A percentile compares a stretch with the other conserved stretches of the same genome.
phyloP scores from a whole-genome alignment of 257 asterid genomes.

The Cynanchum wilfordii region DNA sequence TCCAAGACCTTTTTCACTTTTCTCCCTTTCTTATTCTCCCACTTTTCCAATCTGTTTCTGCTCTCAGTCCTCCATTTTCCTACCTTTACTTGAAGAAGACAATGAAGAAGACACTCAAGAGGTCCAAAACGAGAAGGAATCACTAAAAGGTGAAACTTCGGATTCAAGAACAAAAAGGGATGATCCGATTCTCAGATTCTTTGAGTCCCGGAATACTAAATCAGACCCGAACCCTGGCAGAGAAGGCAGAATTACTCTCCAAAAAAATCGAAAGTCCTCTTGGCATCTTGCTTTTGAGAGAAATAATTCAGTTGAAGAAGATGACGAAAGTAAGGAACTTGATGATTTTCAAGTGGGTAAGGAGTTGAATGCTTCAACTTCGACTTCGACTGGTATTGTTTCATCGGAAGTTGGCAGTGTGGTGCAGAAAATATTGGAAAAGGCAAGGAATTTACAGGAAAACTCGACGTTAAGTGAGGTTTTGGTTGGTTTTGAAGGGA shows the following conservation, averaged over 20 bases:
- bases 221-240: slow-evolving; percentile 51
- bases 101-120: slow-evolving; percentile 40
- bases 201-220: slow-evolving; percentile 38
- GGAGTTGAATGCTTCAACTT: slow-evolving; percentile 19
- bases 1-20: slow-evolving; percentile 18
- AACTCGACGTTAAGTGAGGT: slow-evolving; percentile 75
- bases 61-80: slow-evolving; percentile 49
- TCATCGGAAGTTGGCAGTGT: slow-evolving; percentile 13
- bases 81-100: slow-evolving; percentile 51
- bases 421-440: slow-evolving; percentile 39
- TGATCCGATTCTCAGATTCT: slow-evolving; percentile 72
- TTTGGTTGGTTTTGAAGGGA: slow-evolving; percentile 47
- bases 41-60: slow-evolving; percentile 22
- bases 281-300: slow-evolving; percentile 62
- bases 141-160: slow-evolving; percentile 10
- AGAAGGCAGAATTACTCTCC: slow-evolving; percentile 58
- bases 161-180: slow-evolving; percentile 17
- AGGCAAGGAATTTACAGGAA: slow-evolving; percentile 50
- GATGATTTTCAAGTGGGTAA: not conserved
- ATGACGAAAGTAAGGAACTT: slow-evolving; percentile 4
- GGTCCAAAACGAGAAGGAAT: slow-evolving; percentile 18
- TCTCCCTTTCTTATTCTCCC: slow-evolving; percentile 26
- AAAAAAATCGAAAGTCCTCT: slow-evolving; percentile 55
- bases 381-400: not conserved
- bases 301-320: slow-evolving; percentile 22